Evolutionary conservation across 129 eudicot species (phyloP).

Genomic region (Flaveria robusta): DNA sequence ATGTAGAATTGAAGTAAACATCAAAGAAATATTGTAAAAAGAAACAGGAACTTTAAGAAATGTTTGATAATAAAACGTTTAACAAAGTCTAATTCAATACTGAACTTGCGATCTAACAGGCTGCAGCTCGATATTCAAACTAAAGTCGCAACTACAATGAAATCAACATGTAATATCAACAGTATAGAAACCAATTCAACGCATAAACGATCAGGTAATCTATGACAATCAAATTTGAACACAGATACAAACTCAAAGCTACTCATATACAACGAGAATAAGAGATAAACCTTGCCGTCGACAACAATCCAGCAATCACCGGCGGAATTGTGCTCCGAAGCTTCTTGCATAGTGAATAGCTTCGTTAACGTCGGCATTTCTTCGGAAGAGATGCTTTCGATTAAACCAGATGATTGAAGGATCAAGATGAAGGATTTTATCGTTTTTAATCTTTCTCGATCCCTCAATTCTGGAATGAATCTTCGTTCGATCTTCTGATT

Average conservation of each 20-base stretch:
- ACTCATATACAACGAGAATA: background rate
- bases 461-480: slow-evolving; percentile 23
- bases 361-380: slow-evolving; percentile 83
- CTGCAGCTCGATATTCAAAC: slow-evolving; percentile 10
- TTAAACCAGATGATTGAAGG: slow-evolving; percentile 24
- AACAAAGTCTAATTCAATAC: background rate
- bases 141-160: no score
- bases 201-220: slow-evolving; percentile 15
- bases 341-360: slow-evolving; percentile 74
- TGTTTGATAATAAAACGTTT: no score
- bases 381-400: background rate
- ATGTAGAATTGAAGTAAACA: background rate
- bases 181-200: background rate
- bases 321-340: slow-evolving; percentile 70
- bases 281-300: slow-evolving; percentile 68
- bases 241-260: slow-evolving; percentile 9
- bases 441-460: background rate
- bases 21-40: background rate
- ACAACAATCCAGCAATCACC: slow-evolving; percentile 91
- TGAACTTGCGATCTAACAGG: slow-evolving; percentile 21
- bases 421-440: slow-evolving; percentile 13
- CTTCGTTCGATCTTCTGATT: background rate
- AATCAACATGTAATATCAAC: slow-evolving; percentile 9
- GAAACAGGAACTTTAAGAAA: no score
- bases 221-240: background rate